These are phyloP conservation scores for Lentinula edodes DNA, from an alignment of 768 basidiomycete species.

Conservation along the genomic window DNA sequence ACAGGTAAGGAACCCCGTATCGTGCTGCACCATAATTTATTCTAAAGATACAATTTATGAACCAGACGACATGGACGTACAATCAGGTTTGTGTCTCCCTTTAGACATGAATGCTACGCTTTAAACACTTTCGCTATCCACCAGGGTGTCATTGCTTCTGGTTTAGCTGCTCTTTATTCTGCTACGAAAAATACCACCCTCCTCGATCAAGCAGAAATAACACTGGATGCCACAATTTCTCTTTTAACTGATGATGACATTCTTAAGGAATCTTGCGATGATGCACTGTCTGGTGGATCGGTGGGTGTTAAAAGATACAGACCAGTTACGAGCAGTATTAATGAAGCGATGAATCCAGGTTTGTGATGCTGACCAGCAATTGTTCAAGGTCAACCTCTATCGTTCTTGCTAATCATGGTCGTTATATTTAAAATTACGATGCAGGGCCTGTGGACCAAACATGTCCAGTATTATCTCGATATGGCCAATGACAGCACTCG, in stretches of 20 bases:
- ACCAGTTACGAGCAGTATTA: neutral
- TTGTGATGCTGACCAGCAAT: conserved; percentile 47
- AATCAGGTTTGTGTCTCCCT: conserved; percentile 36
- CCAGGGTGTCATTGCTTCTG: conserved; percentile 51
- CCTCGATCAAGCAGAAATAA: conserved; percentile 44
- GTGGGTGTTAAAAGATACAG: neutral
- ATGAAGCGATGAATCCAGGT: neutral
- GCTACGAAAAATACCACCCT: conserved; percentile 32
- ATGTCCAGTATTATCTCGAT: conserved; percentile 46
- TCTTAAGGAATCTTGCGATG: conserved; percentile 49
- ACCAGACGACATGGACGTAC: conserved; percentile 54
- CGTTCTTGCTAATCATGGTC: neutral
- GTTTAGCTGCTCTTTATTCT: conserved; percentile 39
- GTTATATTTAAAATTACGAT: neutral
- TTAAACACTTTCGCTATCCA: neutral
- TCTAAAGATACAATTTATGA: neutral
- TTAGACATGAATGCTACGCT: neutral
- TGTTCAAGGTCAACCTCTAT: conserved; percentile 30
- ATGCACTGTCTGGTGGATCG: conserved; percentile 29
- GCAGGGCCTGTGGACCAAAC: conserved; percentile 49
- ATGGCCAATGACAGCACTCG: conserved; percentile 34
- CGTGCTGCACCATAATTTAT: neutral
- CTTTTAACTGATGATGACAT: conserved; percentile 33
- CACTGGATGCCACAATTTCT: conserved; percentile 44
- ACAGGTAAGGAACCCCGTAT: conserved; percentile 16